Evolutionary conservation across 768 basidiomycete genomes (phyloP), one percentile per base, ranked within the genome.

Genomic region (Leccinum rimulosum): DNA sequence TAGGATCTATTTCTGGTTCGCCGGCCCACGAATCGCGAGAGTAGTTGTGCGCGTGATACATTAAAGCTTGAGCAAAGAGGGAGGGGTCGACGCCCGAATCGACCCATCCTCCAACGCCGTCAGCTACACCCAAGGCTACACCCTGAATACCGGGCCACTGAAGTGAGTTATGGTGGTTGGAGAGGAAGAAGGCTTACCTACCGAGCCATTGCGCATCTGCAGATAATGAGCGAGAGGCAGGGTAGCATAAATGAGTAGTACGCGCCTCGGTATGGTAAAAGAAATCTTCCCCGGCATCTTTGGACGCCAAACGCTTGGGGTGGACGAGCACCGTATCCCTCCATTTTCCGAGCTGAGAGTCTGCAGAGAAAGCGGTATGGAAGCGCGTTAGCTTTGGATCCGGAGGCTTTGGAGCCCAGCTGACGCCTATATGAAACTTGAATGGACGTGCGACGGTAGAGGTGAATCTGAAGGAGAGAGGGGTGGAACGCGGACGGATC

Each of bases 21-120:
- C 90, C 91, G 6, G 87, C 83, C 90, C 91, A 92, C 22, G 87
- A 87, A 61, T 78, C 82, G 61, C 81, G 80, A 11, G 87, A 84
- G 69, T 87, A 89, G 50, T 84, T 81, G 70, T 88, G 84, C 3
- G 91, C 86, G 72, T 91, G 87, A 73, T 87, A 95, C 90, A 95
- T 94, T 53, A 98, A 77, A 0, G 91, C 84, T 74, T 97, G 95
- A 1, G 93, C 87, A 76, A 95, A 98, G 49, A 95, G 76, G 0
- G 93, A 87, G 1, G 93, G 93, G 73, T 97, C 93, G 54, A 92
- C 83, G 15, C 92, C 89, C 28, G 84, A 82, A 38, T 87, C 84
- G 51, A 84, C 82, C 95, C 95, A 98, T 19, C 95, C 94, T 2
- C 94, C 94, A 4, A 97, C 94, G 19, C 95, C 95, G 66, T 98